phyloP scores from a whole-genome alignment of 2,329 filamentous ascomycete species.

The Lachnellula cervina region DNA sequence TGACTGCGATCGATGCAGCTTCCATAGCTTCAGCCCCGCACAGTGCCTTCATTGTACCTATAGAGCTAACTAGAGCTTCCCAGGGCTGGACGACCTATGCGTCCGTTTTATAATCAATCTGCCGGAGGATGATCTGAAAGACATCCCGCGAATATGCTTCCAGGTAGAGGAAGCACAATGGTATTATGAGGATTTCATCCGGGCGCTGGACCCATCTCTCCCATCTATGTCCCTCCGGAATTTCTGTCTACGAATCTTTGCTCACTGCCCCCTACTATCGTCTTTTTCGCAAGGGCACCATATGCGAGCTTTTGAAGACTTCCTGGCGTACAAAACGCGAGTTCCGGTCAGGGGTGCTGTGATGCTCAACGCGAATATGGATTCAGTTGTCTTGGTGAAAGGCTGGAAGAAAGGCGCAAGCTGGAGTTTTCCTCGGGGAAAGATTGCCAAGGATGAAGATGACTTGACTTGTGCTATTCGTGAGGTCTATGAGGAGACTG shows the following conservation, averaged over 20 bases:
- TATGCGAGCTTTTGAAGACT: slow-evolving; percentile 81
- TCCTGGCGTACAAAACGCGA: slow-evolving; percentile 88
- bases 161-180: slow-evolving; percentile 99
- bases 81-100: slow-evolving; percentile 95
- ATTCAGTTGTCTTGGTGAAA: slow-evolving; percentile 86
- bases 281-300: slow-evolving; percentile 74
- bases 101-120: slow-evolving; percentile 98
- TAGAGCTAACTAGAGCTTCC: slow-evolving; percentile 16
- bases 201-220: slow-evolving; percentile 76
- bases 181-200: slow-evolving; percentile 99
- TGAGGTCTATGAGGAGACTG: slow-evolving; percentile 95
- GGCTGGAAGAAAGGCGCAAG: slow-evolving; percentile 96
- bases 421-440: slow-evolving; percentile 95
- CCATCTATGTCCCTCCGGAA: slow-evolving; percentile 79
- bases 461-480: slow-evolving; percentile 90
- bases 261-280: slow-evolving; percentile 85
- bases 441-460: slow-evolving; percentile 96
- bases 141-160: slow-evolving; percentile 83
- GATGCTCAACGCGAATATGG: slow-evolving; percentile 89
- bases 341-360: slow-evolving; percentile 94
- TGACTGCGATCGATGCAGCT: not conserved
- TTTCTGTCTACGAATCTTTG: slow-evolving; percentile 88
- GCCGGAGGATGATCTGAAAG: slow-evolving; percentile 73
- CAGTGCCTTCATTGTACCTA: not conserved
- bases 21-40: not conserved